A percentile compares a stretch with the other conserved stretches of the same genome.
Evolutionary conservation across 345 rosid species (phyloP).

Genomic region (Moricandia arvensis): DNA sequence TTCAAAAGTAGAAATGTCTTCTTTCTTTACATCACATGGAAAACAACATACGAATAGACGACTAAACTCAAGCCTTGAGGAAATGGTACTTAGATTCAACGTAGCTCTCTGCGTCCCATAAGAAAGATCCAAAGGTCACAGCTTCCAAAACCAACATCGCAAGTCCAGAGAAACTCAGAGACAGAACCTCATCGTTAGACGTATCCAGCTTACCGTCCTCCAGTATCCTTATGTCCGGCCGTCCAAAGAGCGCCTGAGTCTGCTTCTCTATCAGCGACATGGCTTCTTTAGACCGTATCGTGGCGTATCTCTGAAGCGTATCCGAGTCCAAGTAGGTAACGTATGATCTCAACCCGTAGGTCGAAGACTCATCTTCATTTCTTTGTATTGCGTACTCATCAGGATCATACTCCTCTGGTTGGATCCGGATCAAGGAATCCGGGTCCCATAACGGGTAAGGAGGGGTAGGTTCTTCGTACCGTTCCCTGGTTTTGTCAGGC

Average conservation of each 20-base stretch:
- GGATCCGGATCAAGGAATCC: conserved; percentile 62
- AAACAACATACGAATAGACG: conserved; percentile 1
- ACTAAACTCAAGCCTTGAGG: conserved; percentile 46
- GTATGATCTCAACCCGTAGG: conserved; percentile 64
- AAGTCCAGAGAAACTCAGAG: conserved; percentile 65
- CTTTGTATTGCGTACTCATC: conserved; percentile 30
- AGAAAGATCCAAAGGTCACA: conserved; percentile 80
- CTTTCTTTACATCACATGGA: conserved; percentile 20
- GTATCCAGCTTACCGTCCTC: conserved; percentile 80
- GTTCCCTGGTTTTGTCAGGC: conserved; percentile 40
- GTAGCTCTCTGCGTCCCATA: conserved; percentile 88
- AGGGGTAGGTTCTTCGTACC: conserved; percentile 49
- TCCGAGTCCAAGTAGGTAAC: conserved; percentile 83
- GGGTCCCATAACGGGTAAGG: conserved; percentile 66
- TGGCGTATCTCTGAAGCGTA: conserved; percentile 89
- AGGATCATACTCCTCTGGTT: conserved; percentile 42
- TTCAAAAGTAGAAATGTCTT: conserved; percentile 15
- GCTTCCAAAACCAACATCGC: conserved; percentile 91
- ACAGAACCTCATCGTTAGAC: conserved; percentile 56
- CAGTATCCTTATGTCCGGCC: conserved; percentile 66
- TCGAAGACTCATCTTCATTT: conserved; percentile 41
- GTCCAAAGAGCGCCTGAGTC: conserved; percentile 84
- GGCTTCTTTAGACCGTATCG: conserved; percentile 87
- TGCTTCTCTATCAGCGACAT: conserved; percentile 80
- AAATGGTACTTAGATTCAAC: conserved; percentile 80